Conservation (phyloP, 768 basidiomycete species). For the Lyophyllum semitale region DNA sequence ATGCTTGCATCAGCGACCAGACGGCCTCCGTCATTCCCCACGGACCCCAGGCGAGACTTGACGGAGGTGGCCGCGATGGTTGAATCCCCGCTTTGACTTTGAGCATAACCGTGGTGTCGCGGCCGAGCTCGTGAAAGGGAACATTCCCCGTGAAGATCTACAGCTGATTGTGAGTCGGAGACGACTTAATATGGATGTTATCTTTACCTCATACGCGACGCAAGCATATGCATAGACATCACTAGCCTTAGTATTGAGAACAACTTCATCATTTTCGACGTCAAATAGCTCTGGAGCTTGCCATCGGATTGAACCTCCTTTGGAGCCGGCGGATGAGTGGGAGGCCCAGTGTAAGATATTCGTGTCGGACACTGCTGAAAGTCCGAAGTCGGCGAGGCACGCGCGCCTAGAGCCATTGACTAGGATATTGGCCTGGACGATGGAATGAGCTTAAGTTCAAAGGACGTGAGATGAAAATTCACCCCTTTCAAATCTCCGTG, state of each 20-base stretch:
- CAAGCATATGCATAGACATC: constrained; percentile 4
- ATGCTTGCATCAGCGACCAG: not conserved
- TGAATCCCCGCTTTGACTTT: constrained; percentile 14
- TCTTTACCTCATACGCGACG: constrained; percentile 1
- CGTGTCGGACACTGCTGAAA: constrained; percentile 17
- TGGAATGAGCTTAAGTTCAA: not conserved
- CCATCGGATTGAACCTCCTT: constrained; percentile 21
- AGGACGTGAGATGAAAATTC: constrained; percentile 1
- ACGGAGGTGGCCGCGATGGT: constrained; percentile 13
- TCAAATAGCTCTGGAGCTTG: constrained; percentile 24
- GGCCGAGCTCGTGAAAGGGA: constrained; percentile 20
- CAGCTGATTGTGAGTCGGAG: not conserved
- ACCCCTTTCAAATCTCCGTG: constrained; percentile 51
- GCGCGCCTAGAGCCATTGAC: constrained; percentile 16
- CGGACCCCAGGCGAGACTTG: constrained; percentile 2
- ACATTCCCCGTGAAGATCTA: constrained; percentile 21
- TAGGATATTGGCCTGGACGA: constrained; percentile 24
- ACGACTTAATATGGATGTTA: not conserved
- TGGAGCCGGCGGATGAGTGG: constrained; percentile 6
- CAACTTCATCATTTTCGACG: constrained; percentile 7
- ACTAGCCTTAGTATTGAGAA: constrained; percentile 4
- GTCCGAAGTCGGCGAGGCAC: too few species aligned
- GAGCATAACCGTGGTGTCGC: constrained; percentile 20
- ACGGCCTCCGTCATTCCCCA: constrained; percentile 3
- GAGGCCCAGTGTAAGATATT: constrained; percentile 16